phyloP scores from a whole-genome alignment of 1,139 yeast species.

The Trichomonascaceae sp. region DNA sequence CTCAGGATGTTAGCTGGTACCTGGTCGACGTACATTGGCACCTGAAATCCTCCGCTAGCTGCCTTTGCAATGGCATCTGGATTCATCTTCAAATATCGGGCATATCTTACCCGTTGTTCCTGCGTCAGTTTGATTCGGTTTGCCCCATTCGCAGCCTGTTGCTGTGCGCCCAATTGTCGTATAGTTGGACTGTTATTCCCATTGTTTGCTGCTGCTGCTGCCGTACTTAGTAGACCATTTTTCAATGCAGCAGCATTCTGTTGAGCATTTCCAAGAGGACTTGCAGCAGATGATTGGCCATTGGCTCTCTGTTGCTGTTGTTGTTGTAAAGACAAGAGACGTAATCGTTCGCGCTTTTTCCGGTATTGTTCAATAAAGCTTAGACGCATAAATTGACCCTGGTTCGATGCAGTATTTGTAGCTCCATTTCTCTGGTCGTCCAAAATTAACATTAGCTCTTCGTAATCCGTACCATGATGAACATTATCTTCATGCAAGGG shows the following conservation, averaged over 20 bases:
- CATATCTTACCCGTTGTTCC: slow-evolving; percentile 9
- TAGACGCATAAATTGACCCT: slow-evolving; percentile 37
- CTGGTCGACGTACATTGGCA: slow-evolving; percentile 8
- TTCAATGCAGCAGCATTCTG: slow-evolving; percentile 1
- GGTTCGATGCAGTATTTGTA: slow-evolving; percentile 13
- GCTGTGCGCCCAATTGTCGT: not conserved
- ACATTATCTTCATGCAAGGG: slow-evolving; percentile 55
- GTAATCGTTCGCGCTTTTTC: slow-evolving; percentile 31
- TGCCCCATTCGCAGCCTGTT: not conserved
- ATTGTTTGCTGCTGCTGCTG: not conserved
- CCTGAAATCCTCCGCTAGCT: not conserved
- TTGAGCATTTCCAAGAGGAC: slow-evolving; percentile 2
- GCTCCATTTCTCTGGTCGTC: slow-evolving; percentile 28
- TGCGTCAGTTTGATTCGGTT: slow-evolving; percentile 9
- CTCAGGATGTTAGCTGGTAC: slow-evolving; percentile 3
- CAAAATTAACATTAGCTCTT: slow-evolving; percentile 70
- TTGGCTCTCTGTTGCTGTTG: slow-evolving; percentile 18
- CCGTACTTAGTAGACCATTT: slow-evolving; percentile 2
- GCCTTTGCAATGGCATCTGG: slow-evolving; percentile 3
- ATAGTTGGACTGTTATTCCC: not conserved
- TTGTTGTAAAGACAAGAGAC: slow-evolving; percentile 21
- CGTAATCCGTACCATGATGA: slow-evolving; percentile 76
- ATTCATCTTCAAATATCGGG: slow-evolving; percentile 2
- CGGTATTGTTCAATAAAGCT: slow-evolving; percentile 38
- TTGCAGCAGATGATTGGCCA: not conserved